Evolutionary conservation across 2,329 filamentous ascomycete genomes (phyloP).

Genomic region (Colletotrichum karsti): DNA sequence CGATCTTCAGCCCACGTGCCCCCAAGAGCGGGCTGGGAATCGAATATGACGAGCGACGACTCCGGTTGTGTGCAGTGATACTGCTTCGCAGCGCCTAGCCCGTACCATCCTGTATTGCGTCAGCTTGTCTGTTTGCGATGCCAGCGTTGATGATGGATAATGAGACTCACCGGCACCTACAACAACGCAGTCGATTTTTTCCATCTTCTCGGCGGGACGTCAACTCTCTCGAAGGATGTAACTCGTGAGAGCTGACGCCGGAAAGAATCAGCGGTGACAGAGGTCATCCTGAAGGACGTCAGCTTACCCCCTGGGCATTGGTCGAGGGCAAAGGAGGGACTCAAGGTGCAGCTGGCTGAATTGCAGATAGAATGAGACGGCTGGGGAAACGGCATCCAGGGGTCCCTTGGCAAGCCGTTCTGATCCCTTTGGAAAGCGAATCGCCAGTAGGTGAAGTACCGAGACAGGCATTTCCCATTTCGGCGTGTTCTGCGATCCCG

Average conservation of each 20-base stretch:
- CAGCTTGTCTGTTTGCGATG: neutral
- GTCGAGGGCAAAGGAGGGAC: neutral
- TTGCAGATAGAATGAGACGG: slow-evolving; percentile 11
- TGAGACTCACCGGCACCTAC: slow-evolving; percentile 60
- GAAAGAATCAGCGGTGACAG: neutral
- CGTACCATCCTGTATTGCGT: slow-evolving; percentile 53
- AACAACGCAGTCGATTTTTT: slow-evolving; percentile 54
- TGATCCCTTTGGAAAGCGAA: neutral
- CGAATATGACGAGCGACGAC: slow-evolving; percentile 65
- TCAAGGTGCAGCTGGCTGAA: neutral
- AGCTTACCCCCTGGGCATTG: neutral
- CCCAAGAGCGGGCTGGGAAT: slow-evolving; percentile 65
- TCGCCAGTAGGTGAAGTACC: neutral
- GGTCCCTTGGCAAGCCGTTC: neutral
- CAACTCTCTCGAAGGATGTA: neutral
- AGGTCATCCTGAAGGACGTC: neutral
- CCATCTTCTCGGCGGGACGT: slow-evolving; percentile 38
- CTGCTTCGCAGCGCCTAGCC: slow-evolving; percentile 68
- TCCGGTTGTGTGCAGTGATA: slow-evolving; percentile 66
- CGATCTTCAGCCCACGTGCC: slow-evolving; percentile 76
- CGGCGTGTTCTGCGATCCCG: neutral
- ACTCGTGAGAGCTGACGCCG: neutral
- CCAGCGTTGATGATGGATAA: neutral
- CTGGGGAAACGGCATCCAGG: neutral
- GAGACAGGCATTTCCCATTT: neutral